phyloP scores from a whole-genome alignment of 768 basidiomycete genomes.

The Podaxis pistillaris region DNA sequence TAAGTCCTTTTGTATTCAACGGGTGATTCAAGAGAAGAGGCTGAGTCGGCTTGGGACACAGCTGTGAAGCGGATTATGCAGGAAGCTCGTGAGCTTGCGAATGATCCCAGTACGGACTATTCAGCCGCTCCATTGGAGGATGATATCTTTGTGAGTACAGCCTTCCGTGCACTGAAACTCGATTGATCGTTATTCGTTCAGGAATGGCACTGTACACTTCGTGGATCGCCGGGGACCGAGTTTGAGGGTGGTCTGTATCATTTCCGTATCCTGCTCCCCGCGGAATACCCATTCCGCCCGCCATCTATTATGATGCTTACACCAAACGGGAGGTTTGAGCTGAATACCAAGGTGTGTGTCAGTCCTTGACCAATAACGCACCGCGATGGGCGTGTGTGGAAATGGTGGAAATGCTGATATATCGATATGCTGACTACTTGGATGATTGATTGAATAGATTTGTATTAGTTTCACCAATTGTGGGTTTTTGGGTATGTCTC shows the following conservation, averaged over 20 bases:
- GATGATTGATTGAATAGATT: slow-evolving; percentile 47
- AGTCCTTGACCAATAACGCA: not conserved
- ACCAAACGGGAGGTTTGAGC: slow-evolving; percentile 94
- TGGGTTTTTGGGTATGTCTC: slow-evolving; percentile 34
- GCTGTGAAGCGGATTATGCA: slow-evolving; percentile 98
- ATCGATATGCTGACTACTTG: not conserved
- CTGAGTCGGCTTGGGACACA: slow-evolving; percentile 23
- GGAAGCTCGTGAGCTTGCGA: slow-evolving; percentile 86
- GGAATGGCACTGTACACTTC: slow-evolving; percentile 98
- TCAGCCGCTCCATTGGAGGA: slow-evolving; percentile 86
- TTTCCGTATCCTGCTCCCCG: slow-evolving; percentile 84
- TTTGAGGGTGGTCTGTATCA: slow-evolving; percentile 97
- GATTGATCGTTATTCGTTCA: slow-evolving; percentile 20
- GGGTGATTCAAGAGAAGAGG: not conserved
- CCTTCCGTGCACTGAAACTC: not conserved
- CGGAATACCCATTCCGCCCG: slow-evolving; percentile 95
- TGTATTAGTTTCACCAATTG: slow-evolving; percentile 93
- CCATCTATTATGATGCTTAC: slow-evolving; percentile 96
- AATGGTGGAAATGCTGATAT: not conserved
- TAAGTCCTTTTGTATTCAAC: slow-evolving; percentile 28
- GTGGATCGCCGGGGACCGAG: slow-evolving; percentile 84
- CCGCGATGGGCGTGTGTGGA: too few species aligned
- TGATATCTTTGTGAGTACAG: slow-evolving; percentile 77
- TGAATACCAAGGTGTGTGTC: slow-evolving; percentile 82
- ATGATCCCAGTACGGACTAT: slow-evolving; percentile 85